Percentiles rank a stretch among this genome's conserved stretches.
Evolutionary conservation across 2,329 filamentous ascomycete genomes (phyloP).

Genomic region (Metarhizium brunneum): DNA sequence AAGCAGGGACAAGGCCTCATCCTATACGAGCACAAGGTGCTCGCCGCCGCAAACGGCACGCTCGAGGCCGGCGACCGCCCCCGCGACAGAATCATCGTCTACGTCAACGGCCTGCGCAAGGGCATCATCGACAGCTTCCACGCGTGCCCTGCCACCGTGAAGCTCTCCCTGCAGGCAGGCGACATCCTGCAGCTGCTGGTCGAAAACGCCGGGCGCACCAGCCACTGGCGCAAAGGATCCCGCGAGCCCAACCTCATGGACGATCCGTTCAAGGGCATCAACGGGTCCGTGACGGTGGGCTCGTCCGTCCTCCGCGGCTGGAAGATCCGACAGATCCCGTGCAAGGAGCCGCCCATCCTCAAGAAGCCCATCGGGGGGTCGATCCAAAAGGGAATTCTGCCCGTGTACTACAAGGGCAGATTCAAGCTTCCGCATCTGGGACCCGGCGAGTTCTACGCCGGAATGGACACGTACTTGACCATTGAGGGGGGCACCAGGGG

Average conservation of each 20-base stretch:
- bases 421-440: conserved; percentile 14
- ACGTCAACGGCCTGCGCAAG: conserved; percentile 28
- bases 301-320: background rate
- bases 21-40: conserved; percentile 28
- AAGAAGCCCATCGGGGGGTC: background rate
- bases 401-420: conserved; percentile 9
- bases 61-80: conserved; percentile 1
- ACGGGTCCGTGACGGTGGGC: conserved; percentile 30
- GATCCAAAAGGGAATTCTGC: background rate
- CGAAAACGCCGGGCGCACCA: conserved; percentile 38
- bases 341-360: background rate
- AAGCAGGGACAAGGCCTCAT: conserved; percentile 32
- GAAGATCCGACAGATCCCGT: background rate
- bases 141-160: conserved; percentile 24
- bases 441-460: background rate
- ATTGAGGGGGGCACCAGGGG: conserved; percentile 32
- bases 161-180: conserved; percentile 22
- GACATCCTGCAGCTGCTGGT: conserved; percentile 33
- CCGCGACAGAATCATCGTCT: conserved; percentile 35
- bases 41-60: background rate
- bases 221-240: conserved; percentile 11
- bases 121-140: conserved; percentile 38
- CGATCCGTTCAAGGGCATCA: conserved; percentile 36
- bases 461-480: conserved; percentile 26
- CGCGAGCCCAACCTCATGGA: conserved; percentile 19